Base-by-base conservation (phyloP, 345 rosid genomes). In the Toxicodendron radicans region DNA sequence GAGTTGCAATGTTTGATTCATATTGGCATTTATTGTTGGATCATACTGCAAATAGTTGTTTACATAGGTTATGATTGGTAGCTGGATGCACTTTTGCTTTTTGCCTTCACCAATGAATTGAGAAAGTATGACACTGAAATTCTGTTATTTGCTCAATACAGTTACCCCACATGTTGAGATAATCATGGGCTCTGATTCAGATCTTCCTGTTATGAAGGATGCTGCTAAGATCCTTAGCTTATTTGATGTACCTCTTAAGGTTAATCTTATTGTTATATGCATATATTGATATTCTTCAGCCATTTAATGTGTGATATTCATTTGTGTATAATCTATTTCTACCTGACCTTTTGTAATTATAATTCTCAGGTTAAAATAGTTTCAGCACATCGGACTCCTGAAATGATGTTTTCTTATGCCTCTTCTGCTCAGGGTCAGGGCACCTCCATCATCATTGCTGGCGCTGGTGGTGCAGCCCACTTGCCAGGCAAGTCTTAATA, bases 391-490 rank as follows among this genome's bases (percentile, higher is more conserved):
- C 87, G 97, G 54, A 91, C 97, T 27, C 97, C 99, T 27, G 94
- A 92, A 74, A 58, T 87, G 81, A 93, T 95, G 99, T 90, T 80
- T 75, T 79, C 92, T 66, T 95, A 95, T 81, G 99, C 98, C 30
- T 81, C 74, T 12, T 84, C 95, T 79, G 94, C 97, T 48, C 76
- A 72, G 72, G 85, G 81, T 33, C 82, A 87, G 76, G 98, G 99
- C 16, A 60, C 89, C 77, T 94, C 90, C 70, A 81, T 95, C 58
- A 93, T 93, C 77, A 90, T 95, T 63, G 97, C 98, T 52, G 99
- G 98, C 67, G 99, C 99, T 76, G 98, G 99, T 78, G 99, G 98
- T 66, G 98, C 99, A 59, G 97, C 97, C 58, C 99, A 95, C 85
- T 85, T 95, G 70, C 98, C 98, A 79, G 97, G 98, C 68, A 66